Evolutionary conservation across 176 grass and related monocot genomes (phyloP), one percentile per base, ranked within the genome.

Genomic region (Lolium rigidum): DNA sequence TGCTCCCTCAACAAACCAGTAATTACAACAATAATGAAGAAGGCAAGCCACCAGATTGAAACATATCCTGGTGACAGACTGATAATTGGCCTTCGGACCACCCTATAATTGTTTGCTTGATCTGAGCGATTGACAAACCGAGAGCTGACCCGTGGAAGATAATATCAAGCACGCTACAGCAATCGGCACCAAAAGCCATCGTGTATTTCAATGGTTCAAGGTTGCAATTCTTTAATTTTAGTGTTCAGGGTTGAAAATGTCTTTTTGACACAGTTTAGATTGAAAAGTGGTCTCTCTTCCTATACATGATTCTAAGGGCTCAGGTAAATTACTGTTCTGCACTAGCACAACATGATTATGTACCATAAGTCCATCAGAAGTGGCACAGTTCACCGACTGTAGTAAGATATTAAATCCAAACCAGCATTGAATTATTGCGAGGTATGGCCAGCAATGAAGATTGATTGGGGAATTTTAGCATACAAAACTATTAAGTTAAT

Each of bases 281-380:
- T 25, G n/a, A 22, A 49, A 74, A 16, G n/a, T 74, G 21, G n/a
- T 49, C 70, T 15, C 7, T 74, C 46, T 14, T 25, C 11, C 13
- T 75, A 83, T 70, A 16, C 67, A 56, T 70, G 49, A 70, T 69
- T 41, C 35, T 37, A 52, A 70, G 57, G 51, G 18, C 68, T 82
- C 24, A 80, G 24, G 10, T 51, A 50, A 81, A 50, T 51, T 46
- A 66, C 41, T 13, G 44, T 65, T 69, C 3, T 52, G 46, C n/a
- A 71, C 13, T 74, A 69, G 25, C 85, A 54, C 20, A 10, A 75
- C 9, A 87, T 10, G 18, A 66, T 80, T 11, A 47, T 82, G 52
- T 83, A 43, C 10, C 65, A 54, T 64, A 70, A 51, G 46, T 6
- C 7, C n/a, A 64, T 68, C 68, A 51, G 20, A 87, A 66, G 57